A percentile compares a stretch with the other conserved stretches of the same genome.
Evolutionary conservation across 2,329 filamentous ascomycete genomes (phyloP).

Genomic region (Fonsecaea erecta): DNA sequence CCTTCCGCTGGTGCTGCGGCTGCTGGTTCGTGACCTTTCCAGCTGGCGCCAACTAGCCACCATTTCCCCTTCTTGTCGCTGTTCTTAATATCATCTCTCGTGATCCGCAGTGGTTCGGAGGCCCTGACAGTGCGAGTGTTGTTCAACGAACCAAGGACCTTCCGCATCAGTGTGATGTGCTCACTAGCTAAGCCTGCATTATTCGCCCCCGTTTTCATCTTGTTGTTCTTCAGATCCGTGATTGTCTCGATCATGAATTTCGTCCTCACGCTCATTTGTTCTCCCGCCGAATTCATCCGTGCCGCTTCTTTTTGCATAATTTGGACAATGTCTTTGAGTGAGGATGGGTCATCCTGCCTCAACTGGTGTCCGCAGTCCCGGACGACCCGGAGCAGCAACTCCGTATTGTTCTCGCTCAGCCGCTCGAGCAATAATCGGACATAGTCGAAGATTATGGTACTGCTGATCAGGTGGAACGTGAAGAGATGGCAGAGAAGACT

Average conservation of each 20-base stretch:
- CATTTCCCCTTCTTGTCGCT: constrained; percentile 90
- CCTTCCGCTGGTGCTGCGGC: constrained; percentile 37
- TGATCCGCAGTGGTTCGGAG: constrained; percentile 79
- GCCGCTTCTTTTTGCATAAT: constrained; percentile 74
- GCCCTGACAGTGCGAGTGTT: constrained; percentile 64
- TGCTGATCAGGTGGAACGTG: constrained; percentile 85
- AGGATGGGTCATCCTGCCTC: constrained; percentile 82
- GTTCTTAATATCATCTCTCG: constrained; percentile 79
- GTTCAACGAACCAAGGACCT: constrained; percentile 79
- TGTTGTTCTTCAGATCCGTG: constrained; percentile 91
- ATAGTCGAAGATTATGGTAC: constrained; percentile 87
- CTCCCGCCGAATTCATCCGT: constrained; percentile 67
- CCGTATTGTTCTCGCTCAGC: constrained; percentile 84
- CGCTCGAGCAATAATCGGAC: constrained; percentile 75
- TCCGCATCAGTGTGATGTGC: constrained; percentile 86
- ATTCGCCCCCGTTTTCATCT: constrained; percentile 73
- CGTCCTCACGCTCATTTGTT: constrained; percentile 75
- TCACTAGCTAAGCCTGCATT: constrained; percentile 76
- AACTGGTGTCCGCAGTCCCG: constrained; percentile 80
- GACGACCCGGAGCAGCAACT: constrained; percentile 82
- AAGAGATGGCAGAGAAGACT: constrained; percentile 86
- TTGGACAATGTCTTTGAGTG: constrained; percentile 85
- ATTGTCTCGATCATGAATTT: constrained; percentile 99
- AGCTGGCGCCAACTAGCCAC: constrained; percentile 98
- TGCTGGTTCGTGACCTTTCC: constrained; percentile 57